phyloP scores from a whole-genome alignment of 164 flowering plant genomes.

The Umbellularia californica region DNA sequence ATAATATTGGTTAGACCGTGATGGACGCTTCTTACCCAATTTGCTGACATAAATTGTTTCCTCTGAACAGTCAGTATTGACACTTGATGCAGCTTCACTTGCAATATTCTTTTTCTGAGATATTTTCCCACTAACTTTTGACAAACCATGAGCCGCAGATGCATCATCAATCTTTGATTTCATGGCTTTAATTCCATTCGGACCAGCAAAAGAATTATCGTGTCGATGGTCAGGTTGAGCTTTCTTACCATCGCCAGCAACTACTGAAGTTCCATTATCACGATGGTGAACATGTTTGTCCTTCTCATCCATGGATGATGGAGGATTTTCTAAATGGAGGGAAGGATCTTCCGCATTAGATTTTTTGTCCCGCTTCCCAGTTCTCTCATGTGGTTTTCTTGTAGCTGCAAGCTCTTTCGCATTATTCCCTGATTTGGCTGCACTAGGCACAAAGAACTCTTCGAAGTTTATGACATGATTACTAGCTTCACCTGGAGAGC shows the following conservation, averaged over 20 bases:
- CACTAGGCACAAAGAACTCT: constrained; percentile 27
- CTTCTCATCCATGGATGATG: constrained; percentile 12
- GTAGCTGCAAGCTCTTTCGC: constrained; percentile 8
- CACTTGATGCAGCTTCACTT: constrained; percentile 16
- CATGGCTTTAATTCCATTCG: constrained; percentile 7
- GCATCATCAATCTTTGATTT: constrained; percentile 11
- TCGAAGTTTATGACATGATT: constrained; percentile 25
- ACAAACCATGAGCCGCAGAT: not conserved
- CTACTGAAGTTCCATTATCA: not conserved
- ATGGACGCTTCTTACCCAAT: constrained; percentile 9
- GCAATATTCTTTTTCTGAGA: constrained; percentile 9
- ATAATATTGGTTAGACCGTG: constrained; percentile 7
- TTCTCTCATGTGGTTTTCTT: constrained; percentile 8
- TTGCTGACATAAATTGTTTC: constrained; percentile 6
- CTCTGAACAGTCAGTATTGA: constrained; percentile 24
- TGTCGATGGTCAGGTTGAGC: not conserved
- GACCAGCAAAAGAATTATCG: not conserved
- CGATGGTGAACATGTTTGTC: constrained; percentile 1
- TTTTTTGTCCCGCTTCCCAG: constrained; percentile 22
- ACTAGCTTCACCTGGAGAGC: constrained; percentile 11
- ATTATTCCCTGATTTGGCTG: constrained; percentile 16
- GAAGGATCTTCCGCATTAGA: constrained; percentile 14
- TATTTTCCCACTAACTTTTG: constrained; percentile 1
- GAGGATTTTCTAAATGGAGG: constrained; percentile 9
- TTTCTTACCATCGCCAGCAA: not conserved